Conservation (phyloP, 331 rosid genomes). For the Phaseolus coccineus region DNA sequence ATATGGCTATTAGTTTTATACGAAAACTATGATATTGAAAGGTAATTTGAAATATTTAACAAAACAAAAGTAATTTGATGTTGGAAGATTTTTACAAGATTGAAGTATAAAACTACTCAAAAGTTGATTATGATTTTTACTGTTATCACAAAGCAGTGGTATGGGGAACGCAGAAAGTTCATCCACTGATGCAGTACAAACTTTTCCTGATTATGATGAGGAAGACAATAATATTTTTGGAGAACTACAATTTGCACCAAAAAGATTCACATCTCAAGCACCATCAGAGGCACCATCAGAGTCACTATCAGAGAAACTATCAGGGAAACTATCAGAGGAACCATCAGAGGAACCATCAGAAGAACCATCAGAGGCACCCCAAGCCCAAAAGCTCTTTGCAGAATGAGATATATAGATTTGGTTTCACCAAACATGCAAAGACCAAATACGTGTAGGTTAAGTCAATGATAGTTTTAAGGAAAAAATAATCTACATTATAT, state of each 20-base stretch:
- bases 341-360: not conserved
- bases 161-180: not conserved
- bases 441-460: too few relatives aligned
- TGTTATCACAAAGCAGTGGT: not conserved
- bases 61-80: not conserved
- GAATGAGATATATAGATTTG: not conserved
- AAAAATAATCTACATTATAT: too few relatives aligned
- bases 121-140: not conserved
- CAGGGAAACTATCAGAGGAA: not conserved
- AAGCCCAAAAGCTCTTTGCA: not conserved
- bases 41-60: not conserved
- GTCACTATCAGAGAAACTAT: constrained; percentile 27
- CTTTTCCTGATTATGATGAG: not conserved
- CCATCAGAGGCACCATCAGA: not conserved
- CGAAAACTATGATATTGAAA: not conserved
- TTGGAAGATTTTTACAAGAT: not conserved
- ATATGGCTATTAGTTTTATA: not conserved
- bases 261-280: not conserved
- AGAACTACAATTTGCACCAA: not conserved
- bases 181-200: not conserved
- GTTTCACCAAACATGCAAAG: not conserved
- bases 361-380: constrained; percentile 27
- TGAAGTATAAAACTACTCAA: too few relatives aligned
- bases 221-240: not conserved
- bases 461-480: too few relatives aligned